Percentiles rank a stretch among this genome's conserved stretches.
These are phyloP conservation scores for Pseudotsuga menziesii DNA, from an alignment of 75 land plant species.

Conservation along the genomic window DNA sequence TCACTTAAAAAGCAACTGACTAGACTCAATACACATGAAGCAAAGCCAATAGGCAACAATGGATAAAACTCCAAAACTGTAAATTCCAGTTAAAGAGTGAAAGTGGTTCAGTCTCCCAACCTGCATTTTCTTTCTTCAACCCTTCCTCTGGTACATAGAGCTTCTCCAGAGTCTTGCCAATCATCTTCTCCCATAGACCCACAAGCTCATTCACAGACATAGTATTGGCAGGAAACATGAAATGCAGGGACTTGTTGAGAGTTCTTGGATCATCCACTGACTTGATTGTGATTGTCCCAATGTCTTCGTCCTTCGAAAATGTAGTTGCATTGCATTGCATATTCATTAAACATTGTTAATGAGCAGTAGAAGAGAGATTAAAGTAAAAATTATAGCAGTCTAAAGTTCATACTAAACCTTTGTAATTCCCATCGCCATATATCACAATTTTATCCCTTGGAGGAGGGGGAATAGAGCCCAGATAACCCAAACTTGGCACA, in stretches of 20 bases:
- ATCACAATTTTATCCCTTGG: conserved; percentile 36
- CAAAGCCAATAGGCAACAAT: no score
- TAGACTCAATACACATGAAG: no score
- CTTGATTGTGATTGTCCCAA: conserved; percentile 22
- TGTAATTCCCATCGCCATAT: conserved; percentile 29
- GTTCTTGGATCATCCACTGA: conserved; percentile 25
- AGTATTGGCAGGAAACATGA: conserved; percentile 20
- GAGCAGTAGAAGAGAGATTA: neutral
- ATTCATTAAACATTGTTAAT: no score
- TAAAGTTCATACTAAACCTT: conserved; percentile 12
- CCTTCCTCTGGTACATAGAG: conserved; percentile 16
- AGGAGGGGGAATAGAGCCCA: conserved; percentile 2
- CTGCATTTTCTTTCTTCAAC: neutral
- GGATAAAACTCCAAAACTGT: no score
- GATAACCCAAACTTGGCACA: conserved; percentile 17
- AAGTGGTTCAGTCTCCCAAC: no score
- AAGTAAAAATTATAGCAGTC: neutral
- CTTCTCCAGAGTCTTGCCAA: conserved; percentile 19
- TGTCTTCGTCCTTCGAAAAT: conserved; percentile 12
- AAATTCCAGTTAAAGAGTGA: no score
- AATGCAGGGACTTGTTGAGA: conserved; percentile 23
- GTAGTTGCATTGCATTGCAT: neutral
- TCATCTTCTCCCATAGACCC: conserved; percentile 26
- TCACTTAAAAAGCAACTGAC: no score
- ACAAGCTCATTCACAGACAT: conserved; percentile 18